Conservation (phyloP, 2,329 filamentous ascomycete genomes). For the Clonostachys rhizophaga region DNA sequence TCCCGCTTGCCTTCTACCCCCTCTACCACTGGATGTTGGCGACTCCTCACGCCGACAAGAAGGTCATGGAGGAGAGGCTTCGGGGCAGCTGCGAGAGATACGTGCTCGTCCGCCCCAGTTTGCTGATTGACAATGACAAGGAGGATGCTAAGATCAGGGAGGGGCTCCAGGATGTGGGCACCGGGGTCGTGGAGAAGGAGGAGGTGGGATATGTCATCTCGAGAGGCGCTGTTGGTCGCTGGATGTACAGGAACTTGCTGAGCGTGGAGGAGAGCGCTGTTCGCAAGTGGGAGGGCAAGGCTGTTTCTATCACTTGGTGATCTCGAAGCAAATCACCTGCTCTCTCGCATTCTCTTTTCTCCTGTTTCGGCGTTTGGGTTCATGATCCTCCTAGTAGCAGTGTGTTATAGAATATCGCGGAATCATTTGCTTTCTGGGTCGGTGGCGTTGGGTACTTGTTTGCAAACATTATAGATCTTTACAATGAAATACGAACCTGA, state of each 20-base stretch:
- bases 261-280: conserved; percentile 1
- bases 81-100: conserved; percentile 12
- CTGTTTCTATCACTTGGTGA: conserved; percentile 4
- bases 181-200: conserved; percentile 20
- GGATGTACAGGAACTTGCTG: conserved; percentile 31
- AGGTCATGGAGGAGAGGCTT: conserved; percentile 29
- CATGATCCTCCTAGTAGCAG: no score
- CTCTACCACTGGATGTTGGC: conserved; percentile 29
- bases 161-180: conserved; percentile 22
- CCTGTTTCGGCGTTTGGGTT: no score
- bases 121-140: conserved; percentile 15
- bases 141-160: conserved; percentile 15
- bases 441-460: no score
- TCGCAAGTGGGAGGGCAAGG: conserved; percentile 4
- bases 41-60: conserved; percentile 36
- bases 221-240: conserved; percentile 33
- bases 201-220: conserved; percentile 34
- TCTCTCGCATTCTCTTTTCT: no score
- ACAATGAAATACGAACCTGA: no score
- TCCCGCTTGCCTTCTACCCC: conserved; percentile 28
- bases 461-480: no score
- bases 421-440: no score
- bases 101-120: conserved; percentile 22
- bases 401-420: no score
- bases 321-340: no score